Evolutionary conservation across 2,329 filamentous ascomycete genomes (phyloP).

Genomic region (Microdochium nivale): DNA sequence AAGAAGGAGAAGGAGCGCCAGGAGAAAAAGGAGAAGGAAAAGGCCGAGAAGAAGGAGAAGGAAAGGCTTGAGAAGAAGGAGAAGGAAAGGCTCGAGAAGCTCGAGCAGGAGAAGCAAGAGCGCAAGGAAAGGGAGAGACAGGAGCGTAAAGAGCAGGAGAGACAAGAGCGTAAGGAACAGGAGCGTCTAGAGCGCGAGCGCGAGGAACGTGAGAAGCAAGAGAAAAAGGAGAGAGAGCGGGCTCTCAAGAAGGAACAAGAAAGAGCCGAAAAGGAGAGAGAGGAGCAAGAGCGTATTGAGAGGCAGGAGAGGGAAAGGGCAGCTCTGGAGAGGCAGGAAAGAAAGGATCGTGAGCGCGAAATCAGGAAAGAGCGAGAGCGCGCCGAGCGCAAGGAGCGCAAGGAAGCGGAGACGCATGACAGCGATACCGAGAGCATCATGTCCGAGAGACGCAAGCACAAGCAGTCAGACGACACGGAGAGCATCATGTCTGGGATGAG

Average conservation of each 20-base stretch:
- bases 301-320: not conserved
- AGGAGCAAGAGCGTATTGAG: not conserved
- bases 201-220: not conserved
- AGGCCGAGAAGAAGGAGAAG: not conserved
- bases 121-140: not conserved
- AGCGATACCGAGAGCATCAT: not conserved
- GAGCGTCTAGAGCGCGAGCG: not conserved
- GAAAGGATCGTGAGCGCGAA: not conserved
- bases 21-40: not conserved
- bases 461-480: not conserved
- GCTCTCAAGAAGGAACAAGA: slow-evolving; percentile 22
- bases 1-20: slow-evolving; percentile 13
- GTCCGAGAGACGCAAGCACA: not conserved
- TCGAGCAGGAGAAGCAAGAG: slow-evolving; percentile 24
- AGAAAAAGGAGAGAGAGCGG: not conserved
- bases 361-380: not conserved
- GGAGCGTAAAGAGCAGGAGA: not conserved
- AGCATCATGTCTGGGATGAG: slow-evolving; percentile 1
- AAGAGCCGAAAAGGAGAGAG: slow-evolving; percentile 29
- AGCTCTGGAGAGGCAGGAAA: not conserved
- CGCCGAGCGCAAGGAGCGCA: not conserved
- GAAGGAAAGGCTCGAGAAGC: not conserved
- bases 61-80: not conserved
- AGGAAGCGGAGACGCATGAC: not conserved
- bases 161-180: not conserved